Base-by-base conservation (phyloP, 352 stramenopile species). In the Phytophthora citrophthora region DNA sequence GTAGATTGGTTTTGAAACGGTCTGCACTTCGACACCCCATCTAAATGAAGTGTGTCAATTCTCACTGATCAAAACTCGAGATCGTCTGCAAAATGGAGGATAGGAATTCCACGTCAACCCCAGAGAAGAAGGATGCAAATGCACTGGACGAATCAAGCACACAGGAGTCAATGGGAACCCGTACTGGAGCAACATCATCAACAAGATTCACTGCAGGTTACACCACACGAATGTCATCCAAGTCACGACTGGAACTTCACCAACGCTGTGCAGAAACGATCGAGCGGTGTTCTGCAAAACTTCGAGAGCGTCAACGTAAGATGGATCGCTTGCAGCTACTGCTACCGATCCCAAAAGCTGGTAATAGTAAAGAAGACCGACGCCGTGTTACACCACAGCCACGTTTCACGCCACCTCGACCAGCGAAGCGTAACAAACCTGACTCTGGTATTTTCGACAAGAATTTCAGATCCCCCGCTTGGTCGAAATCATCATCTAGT, bases 1-100 rank as follows among this genome's bases (percentile, higher is more conserved):
- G 27, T 53, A 56, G 45, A 38, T 57, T 58, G 45, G 62, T 65
- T 69, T 66, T 70, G 40, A 55, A 70, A 70, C 62, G 48, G 52
- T 57, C 60, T 52, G 13, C n/a, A 43, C 24, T 55, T 62, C 23
- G 23, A 12, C 36, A 6, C n/a, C 27, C 18, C 4, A 18, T 46
- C 41, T 47, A 53, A 47, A 48, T 41, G n/a, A 27, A 55, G 39
- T 24, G 52, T 7, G 29, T 50, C 45, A 64, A 64, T 32, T 24
- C 48, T 15, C 29, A 13, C 39, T 43, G 13, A 32, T 24, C 32
- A 53, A 48, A 34, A 10, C 29, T 34, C 29, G 29, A 34, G 3
- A 34, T 9, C 12, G 29, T 9, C 29, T 6, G 27, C 29, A 32
- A 32, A 6, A 57, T 36, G 49, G 49, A 45, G 39, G 32, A 20